Percentiles rank a stretch among this genome's conserved stretches.
These are phyloP conservation scores for Penicillium sp. DNA, from an alignment of 2,329 filamentous ascomycete species.

Conservation along the genomic window DNA sequence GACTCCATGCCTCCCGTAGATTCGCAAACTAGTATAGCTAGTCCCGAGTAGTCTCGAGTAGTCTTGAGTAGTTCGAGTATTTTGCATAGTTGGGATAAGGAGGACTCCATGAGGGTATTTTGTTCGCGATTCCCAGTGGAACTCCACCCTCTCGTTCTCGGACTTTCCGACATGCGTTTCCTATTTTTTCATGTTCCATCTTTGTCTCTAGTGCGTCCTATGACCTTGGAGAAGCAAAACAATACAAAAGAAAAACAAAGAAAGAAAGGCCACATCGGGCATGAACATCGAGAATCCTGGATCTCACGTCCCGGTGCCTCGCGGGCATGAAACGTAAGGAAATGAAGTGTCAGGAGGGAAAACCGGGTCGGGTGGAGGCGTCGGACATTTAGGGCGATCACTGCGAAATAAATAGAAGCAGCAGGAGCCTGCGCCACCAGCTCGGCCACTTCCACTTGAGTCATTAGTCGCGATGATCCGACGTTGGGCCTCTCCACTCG, in stretches of 20 bases:
- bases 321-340: conserved; percentile 1
- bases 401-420: conserved; percentile 4
- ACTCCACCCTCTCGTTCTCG: conserved; percentile 10
- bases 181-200: neutral
- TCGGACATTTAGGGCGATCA: conserved; percentile 22
- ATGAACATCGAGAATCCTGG: neutral
- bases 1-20: neutral
- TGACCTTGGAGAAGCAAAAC: neutral
- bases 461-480: conserved; percentile 22
- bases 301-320: neutral
- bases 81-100: neutral
- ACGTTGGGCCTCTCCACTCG: conserved; percentile 10
- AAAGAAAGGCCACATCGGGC: neutral
- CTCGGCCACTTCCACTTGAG: conserved; percentile 18
- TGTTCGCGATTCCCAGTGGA: conserved; percentile 9
- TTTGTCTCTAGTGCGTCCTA: neutral
- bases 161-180: conserved; percentile 10
- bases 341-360: conserved; percentile 6
- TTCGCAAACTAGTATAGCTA: neutral
- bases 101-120: neutral
- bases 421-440: conserved; percentile 2
- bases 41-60: neutral
- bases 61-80: neutral
- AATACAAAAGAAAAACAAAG: too few species aligned
- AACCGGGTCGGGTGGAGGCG: conserved; percentile 14